These are phyloP conservation scores for Mycena polygramma DNA, from an alignment of 768 basidiomycete genomes.

Conservation along the genomic window DNA sequence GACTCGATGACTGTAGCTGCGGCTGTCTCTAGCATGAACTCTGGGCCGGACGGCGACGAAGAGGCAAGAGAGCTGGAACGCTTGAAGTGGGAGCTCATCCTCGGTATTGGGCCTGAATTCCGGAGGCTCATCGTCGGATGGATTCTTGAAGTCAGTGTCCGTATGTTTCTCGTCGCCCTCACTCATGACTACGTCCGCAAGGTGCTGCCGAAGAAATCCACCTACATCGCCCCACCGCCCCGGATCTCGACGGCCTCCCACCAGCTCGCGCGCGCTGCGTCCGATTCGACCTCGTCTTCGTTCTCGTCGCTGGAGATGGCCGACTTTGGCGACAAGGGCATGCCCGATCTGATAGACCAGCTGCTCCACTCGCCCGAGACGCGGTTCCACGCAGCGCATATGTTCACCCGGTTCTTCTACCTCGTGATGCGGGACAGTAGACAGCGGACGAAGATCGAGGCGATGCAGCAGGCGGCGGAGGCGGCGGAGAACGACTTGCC, in stretches of 20 bases:
- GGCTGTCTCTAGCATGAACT: constrained; percentile 23
- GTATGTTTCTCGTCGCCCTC: constrained; percentile 14
- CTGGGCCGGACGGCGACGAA: constrained; percentile 21
- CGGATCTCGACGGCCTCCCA: constrained; percentile 16
- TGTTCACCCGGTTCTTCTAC: constrained; percentile 71
- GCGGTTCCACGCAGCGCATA: constrained; percentile 73
- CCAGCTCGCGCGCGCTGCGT: constrained; percentile 27
- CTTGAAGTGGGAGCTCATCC: constrained; percentile 38
- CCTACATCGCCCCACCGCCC: neutral
- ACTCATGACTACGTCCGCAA: constrained; percentile 23
- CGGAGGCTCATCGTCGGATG: constrained; percentile 55
- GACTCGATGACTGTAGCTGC: constrained; percentile 40
- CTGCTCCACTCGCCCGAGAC: constrained; percentile 68
- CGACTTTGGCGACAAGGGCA: constrained; percentile 32
- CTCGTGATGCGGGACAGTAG: constrained; percentile 47
- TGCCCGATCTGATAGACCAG: constrained; percentile 63
- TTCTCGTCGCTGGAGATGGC: constrained; percentile 10
- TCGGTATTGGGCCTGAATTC: constrained; percentile 50
- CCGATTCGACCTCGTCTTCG: constrained; percentile 6
- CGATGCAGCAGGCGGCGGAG: constrained; percentile 2
- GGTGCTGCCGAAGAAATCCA: constrained; percentile 39
- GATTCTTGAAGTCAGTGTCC: constrained; percentile 57
- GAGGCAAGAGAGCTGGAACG: constrained; percentile 19
- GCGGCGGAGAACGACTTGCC: constrained; percentile 22
- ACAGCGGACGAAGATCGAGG: constrained; percentile 35